Evolutionary conservation across 257 asterid genomes (phyloP).

Genomic region (Solanum infundibuliforme): DNA sequence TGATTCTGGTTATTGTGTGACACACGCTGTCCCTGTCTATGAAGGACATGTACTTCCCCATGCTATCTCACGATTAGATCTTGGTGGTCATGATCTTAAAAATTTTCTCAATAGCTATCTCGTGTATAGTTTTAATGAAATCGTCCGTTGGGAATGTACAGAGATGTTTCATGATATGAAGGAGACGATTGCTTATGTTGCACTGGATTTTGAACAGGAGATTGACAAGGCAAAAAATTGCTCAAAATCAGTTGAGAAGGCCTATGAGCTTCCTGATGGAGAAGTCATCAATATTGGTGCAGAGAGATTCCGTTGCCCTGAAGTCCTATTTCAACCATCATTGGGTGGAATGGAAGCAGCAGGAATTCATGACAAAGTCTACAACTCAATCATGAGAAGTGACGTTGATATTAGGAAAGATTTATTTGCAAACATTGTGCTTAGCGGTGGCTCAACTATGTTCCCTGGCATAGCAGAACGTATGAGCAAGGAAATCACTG

Average conservation of each 20-base stretch:
- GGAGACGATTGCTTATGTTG: not conserved
- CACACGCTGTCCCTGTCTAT: not conserved
- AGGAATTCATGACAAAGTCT: slow-evolving; percentile 11
- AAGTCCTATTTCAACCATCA: not conserved
- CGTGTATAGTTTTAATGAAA: too few species aligned
- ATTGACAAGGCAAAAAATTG: not conserved
- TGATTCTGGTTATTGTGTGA: not conserved
- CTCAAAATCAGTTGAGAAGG: not conserved
- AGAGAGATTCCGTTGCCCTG: not conserved
- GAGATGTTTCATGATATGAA: not conserved
- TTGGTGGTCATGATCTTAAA: not conserved
- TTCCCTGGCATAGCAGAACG: not conserved
- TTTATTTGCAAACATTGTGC: not conserved
- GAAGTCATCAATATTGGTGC: not conserved
- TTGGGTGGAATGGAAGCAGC: slow-evolving; percentile 5
- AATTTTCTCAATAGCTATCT: too few species aligned
- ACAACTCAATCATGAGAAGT: not conserved
- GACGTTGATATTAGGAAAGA: not conserved
- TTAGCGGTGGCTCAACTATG: not conserved
- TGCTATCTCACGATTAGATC: not conserved
- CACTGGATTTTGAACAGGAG: not conserved
- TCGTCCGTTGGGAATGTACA: not conserved
- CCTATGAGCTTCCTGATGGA: not conserved
- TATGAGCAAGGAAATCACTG: not conserved
- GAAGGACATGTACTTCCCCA: not conserved